Base-by-base conservation (phyloP, 2,329 filamentous ascomycete species). In the Thermothelomyces thermophilus region DNA sequence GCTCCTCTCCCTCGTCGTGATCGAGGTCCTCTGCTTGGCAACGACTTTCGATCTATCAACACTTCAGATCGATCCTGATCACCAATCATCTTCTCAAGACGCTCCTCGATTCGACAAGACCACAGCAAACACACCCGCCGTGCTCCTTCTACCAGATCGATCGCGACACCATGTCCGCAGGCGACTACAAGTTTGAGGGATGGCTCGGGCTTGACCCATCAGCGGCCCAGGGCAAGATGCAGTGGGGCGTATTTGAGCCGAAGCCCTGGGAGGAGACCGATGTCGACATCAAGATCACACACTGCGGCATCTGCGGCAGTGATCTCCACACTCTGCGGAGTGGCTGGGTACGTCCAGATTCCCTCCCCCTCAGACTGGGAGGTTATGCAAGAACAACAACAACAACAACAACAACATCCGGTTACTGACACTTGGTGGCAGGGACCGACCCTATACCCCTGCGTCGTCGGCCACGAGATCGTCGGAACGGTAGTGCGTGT, bases 201-300 rank as follows among this genome's bases (percentile, higher is more conserved):
- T 77, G 74, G 74, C 56, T 76, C n/a, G 73, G 73, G 57, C 62
- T 68, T 44, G 63, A 66, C 49, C 57, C 66, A 11, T 64, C 66
- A 2, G 62, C 71, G 17, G 67, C 61, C 52, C 62, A 77, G 5
- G 75, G 75, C 46, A 76, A 78, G 46, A 77, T 79, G 75, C 62
- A 69, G 28, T 79, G 76, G 75, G 68, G 67, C 35, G 66, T 75
- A 49, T 84, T 76, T 48, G 71, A 80, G 64, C 80, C 80, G 33
- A 85, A 85, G 70, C 66, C 68, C n/a, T 85, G 80, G 76, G 75
- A 80, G 39, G 82, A 85, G 62, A 76, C 73, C 22, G 80, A 85
- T 54, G 66, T 86, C 47, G 82, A 86, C 60, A 82, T 86, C 57
- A 71, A 77, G 60, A 68, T 86, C 55, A 76, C 78, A 3, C 80